Base-by-base conservation (phyloP, 1,284 basidiomycete species). In the Prillingera fragicola region DNA sequence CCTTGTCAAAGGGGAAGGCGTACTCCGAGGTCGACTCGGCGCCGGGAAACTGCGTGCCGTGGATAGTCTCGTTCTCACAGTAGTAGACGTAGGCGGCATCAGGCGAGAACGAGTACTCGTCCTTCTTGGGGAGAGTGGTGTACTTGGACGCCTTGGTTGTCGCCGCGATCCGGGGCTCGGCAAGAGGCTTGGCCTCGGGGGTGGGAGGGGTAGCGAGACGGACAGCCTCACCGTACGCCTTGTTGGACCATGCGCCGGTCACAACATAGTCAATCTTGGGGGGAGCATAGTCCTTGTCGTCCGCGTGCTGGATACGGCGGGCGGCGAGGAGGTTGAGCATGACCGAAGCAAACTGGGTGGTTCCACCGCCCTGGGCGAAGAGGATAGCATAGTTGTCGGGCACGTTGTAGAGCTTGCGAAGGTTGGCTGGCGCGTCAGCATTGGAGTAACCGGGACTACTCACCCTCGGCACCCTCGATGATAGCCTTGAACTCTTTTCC, bases 11-110 rank as follows among this genome's bases (percentile, higher is more conserved):
- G 3, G 94, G 92, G 77, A 97, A 96, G n/a, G 84, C 78, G 73
- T 83, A 85, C 74, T 94, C 92, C 14, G 81, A 76, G 5, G 80
- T 68, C 18, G 79, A 70, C 25, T 74, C 74, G 18, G 64, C 60
- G 8, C 73, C 67, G 4, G 85, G 76, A 74, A 89, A 97, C 74
- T 98, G 86, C 43, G 94, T 84, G 25, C 95, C 95, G 62, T 96
- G 85, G 48, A 98, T 88, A 3, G 95, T 99, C 75, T 99, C 95
- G 75, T 99, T 99, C 69, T 97, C 94, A 78, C 95, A 99, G 74
- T 97, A 98, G 74, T 95, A 97, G 43, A 97, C 83, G 62, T 92
- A 80, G 8, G 87, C 92, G 1, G 94, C 84, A 36, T 71, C 66
- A 29, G 65, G 56, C 12, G 86, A 87, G 73, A 95, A 87, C n/a